phyloP scores from a whole-genome alignment of 2,329 filamentous ascomycete genomes.

The Pyrenochaeta sp. region DNA sequence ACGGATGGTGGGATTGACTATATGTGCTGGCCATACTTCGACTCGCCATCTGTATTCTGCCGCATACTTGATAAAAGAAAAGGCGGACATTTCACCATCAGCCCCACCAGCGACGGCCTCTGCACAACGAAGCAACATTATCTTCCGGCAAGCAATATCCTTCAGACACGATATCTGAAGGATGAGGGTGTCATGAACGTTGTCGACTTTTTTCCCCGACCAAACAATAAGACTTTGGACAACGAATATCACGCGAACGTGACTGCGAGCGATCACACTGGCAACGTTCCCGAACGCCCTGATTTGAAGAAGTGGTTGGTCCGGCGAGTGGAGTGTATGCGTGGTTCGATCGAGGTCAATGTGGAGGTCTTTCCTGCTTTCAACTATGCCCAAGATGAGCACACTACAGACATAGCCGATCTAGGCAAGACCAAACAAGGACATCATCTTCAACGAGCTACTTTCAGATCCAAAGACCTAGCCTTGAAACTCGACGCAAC shows the following conservation, averaged over 20 bases:
- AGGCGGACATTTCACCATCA: constrained; percentile 76
- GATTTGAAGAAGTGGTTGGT: constrained; percentile 74
- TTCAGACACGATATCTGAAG: constrained; percentile 80
- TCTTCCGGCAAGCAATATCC: constrained; percentile 75
- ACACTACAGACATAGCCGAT: constrained; percentile 65
- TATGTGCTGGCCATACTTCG: constrained; percentile 71
- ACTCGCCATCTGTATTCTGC: constrained; percentile 79
- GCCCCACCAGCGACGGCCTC: constrained; percentile 55
- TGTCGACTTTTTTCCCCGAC: constrained; percentile 78
- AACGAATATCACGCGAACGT: constrained; percentile 45
- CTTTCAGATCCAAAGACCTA: constrained; percentile 67
- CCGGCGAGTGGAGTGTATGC: constrained; percentile 75
- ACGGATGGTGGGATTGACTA: constrained; percentile 57
- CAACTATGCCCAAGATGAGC: constrained; percentile 70
- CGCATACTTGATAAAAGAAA: constrained; percentile 77
- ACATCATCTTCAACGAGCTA: constrained; percentile 52
- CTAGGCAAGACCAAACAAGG: constrained; percentile 19
- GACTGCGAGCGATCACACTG: constrained; percentile 33
- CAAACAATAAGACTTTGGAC: constrained; percentile 64
- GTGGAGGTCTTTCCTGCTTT: constrained; percentile 72
- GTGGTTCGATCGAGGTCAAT: constrained; percentile 70
- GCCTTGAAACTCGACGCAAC: constrained; percentile 74
- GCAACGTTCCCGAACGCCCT: constrained; percentile 33
- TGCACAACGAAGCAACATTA: constrained; percentile 82
- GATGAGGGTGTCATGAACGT: constrained; percentile 78